phyloP scores from a whole-genome alignment of 352 stramenopile species.

The Phytopythium mirpurense region DNA sequence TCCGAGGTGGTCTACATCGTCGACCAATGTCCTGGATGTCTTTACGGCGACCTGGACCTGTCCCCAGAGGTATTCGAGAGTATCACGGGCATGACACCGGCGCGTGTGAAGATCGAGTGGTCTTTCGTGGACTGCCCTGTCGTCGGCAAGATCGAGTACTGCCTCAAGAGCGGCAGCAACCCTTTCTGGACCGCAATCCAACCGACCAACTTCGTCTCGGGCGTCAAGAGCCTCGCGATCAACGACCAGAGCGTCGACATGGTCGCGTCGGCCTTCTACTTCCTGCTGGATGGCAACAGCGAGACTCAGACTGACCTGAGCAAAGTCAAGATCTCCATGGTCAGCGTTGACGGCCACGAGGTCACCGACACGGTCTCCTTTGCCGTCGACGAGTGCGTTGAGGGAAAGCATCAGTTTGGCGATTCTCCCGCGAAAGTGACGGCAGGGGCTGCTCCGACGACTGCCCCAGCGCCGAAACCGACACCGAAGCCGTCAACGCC shows the following conservation, averaged over 20 bases:
- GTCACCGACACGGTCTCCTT: constrained; percentile 42
- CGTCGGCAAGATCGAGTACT: constrained; percentile 40
- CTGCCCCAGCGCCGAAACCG: constrained; percentile 54
- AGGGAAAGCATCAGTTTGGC: constrained; percentile 49
- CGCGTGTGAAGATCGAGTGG: constrained; percentile 38
- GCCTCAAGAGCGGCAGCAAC: constrained; percentile 48
- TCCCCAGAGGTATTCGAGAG: constrained; percentile 35
- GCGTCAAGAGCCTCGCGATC: constrained; percentile 35
- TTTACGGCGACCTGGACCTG: constrained; percentile 41
- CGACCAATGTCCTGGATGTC: constrained; percentile 58
- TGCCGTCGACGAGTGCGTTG: constrained; percentile 26
- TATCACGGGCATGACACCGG: constrained; percentile 34
- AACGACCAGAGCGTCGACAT: constrained; percentile 46
- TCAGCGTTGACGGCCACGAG: constrained; percentile 28
- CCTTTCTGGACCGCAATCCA: constrained; percentile 41
- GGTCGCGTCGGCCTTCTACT: constrained; percentile 57
- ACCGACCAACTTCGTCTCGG: constrained; percentile 29
- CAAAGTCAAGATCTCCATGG: constrained; percentile 34
- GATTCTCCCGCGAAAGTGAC: no score
- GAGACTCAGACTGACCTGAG: constrained; percentile 21
- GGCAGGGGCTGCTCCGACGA: constrained; percentile 51
- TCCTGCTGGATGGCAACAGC: constrained; percentile 38
- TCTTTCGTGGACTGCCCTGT: constrained; percentile 48
- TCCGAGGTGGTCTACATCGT: constrained; percentile 62
- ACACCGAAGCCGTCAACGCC: constrained; percentile 15